Conservation (phyloP, 139 green algal genomes). For the Mychonastes homosphaera region DNA sequence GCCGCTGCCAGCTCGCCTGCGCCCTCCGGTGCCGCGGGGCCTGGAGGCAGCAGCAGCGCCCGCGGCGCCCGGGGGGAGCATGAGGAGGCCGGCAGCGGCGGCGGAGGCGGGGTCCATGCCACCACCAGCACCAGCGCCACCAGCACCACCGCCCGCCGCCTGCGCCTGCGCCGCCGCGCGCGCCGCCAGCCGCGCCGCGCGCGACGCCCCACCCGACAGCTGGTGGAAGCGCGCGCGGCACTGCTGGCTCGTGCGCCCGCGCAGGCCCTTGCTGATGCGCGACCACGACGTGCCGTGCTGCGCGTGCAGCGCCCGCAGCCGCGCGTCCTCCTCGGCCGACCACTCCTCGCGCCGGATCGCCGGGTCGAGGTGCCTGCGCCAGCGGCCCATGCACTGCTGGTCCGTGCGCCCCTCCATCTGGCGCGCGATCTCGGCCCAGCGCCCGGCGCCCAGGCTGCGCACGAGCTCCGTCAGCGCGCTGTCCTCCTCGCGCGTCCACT, state of each 20-base stretch:
- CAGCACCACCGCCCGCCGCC: neutral
- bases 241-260: constrained; percentile 67
- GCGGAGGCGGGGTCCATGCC: no score
- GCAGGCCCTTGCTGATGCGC: constrained; percentile 42
- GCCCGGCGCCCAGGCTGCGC: constrained; percentile 32
- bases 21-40: no score
- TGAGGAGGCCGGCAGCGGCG: no score
- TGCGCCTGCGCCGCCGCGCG: neutral
- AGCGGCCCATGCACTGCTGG: constrained; percentile 87
- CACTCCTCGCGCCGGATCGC: constrained; percentile 50
- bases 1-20: no score
- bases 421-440: constrained; percentile 67
- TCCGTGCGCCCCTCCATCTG: constrained; percentile 59
- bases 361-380: constrained; percentile 72
- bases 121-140: neutral
- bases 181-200: constrained; percentile 4
- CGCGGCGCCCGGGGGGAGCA: no score
- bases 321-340: constrained; percentile 45
- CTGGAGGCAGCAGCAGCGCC: no score
- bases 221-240: constrained; percentile 66
- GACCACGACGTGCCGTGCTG: constrained; percentile 52
- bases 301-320: constrained; percentile 35
- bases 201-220: no score
- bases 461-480: constrained; percentile 42
- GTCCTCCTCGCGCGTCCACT: constrained; percentile 68